Percentiles rank a stretch among this genome's conserved stretches.
phyloP scores from a whole-genome alignment of 2,329 filamentous ascomycete species.

The Lasiodiplodia theobromae region DNA sequence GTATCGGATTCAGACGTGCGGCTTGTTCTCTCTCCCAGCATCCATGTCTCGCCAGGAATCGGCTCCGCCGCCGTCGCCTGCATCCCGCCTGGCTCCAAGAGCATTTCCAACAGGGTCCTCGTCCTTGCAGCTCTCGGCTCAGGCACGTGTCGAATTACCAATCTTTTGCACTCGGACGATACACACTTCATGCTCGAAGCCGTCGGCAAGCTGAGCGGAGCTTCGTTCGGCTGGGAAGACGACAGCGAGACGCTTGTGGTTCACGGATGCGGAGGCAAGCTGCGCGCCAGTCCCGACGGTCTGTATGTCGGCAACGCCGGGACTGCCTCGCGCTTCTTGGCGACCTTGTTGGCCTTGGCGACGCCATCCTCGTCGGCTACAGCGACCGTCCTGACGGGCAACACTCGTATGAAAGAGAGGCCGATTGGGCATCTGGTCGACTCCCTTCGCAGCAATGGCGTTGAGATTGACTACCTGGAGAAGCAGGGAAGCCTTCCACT shows the following conservation, averaged over 20 bases:
- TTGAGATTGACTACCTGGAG: constrained; percentile 83
- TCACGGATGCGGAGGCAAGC: constrained; percentile 84
- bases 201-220: constrained; percentile 82
- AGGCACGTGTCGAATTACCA: constrained; percentile 86
- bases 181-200: constrained; percentile 97
- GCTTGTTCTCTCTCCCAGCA: constrained; percentile 80
- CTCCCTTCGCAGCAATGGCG: constrained; percentile 84
- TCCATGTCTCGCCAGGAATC: constrained; percentile 76
- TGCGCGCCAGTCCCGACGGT: constrained; percentile 76
- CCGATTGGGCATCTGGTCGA: constrained; percentile 94
- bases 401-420: constrained; percentile 93
- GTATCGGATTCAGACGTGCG: constrained; percentile 84
- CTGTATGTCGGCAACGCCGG: constrained; percentile 96
- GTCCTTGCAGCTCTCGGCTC: constrained; percentile 90
- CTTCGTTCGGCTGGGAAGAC: constrained; percentile 91
- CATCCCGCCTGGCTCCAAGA: constrained; percentile 93
- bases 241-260: constrained; percentile 91
- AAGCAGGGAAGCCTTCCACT: constrained; percentile 84
- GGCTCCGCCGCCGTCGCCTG: constrained; percentile 73
- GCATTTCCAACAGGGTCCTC: constrained; percentile 93
- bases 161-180: constrained; percentile 94
- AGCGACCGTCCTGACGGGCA: constrained; percentile 86
- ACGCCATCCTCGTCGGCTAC: constrained; percentile 64
- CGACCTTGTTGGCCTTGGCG: constrained; percentile 87
- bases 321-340: constrained; percentile 93